A percentile compares a stretch with the other conserved stretches of the same genome.
These are phyloP conservation scores for Cynanchum wilfordii DNA, from an alignment of 257 asterid species.

Conservation along the genomic window DNA sequence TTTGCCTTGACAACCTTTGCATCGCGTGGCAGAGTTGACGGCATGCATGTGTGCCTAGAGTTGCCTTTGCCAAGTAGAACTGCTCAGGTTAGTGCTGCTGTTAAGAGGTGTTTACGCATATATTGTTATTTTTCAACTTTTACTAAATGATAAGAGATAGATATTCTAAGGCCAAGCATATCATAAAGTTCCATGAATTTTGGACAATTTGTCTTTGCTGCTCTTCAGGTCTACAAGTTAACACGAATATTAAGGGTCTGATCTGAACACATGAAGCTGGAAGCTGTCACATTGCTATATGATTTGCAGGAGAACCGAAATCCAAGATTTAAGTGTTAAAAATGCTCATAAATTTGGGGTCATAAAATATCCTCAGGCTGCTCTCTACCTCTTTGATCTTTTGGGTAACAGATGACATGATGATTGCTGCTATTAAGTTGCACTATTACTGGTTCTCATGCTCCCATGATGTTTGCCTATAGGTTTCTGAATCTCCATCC, in stretches of 20 bases:
- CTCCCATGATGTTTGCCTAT: background rate
- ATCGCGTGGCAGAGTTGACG: slow-evolving; percentile 57
- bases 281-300: background rate
- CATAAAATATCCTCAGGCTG: background rate
- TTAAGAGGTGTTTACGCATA: slow-evolving; percentile 2
- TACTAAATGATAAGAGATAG: background rate
- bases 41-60: slow-evolving; percentile 68
- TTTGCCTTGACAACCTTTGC: slow-evolving; percentile 14
- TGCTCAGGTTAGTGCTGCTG: slow-evolving; percentile 64
- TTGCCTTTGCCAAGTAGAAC: slow-evolving; percentile 81
- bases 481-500: background rate
- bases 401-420: background rate
- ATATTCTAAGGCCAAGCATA: background rate
- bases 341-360: background rate
- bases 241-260: slow-evolving; percentile 24
- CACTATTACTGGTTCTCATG: background rate
- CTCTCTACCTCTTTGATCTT: background rate
- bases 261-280: background rate
- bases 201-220: background rate
- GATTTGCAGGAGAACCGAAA: background rate
- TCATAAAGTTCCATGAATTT: background rate
- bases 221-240: slow-evolving; percentile 29
- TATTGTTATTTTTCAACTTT: background rate
- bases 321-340: background rate
- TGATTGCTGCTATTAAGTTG: background rate